Base-by-base conservation (phyloP, 495 filamentous ascomycete genomes). In the Talaromyces adpressus region DNA sequence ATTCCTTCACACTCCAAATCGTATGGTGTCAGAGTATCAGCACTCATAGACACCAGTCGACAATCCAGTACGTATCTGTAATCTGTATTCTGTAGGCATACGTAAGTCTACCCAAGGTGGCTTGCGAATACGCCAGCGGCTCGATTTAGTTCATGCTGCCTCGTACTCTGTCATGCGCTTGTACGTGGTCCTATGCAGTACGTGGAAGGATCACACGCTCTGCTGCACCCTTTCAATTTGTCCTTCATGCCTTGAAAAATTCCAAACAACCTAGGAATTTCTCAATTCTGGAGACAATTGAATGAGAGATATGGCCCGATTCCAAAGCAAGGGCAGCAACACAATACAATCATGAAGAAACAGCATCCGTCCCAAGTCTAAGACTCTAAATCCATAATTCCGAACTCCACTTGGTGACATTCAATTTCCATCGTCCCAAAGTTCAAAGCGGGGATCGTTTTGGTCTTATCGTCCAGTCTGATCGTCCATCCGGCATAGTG, bases 81-180 rank as follows among this genome's bases (percentile, higher is more conserved):
- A n/a, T n/a, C 29, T 30, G n/a, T 49, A 20, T 49, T 41, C n/a
- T 47, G 41, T 47, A 18, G 27, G 52, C 27, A 56, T 56, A 56
- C 52, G 52, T 29, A 56, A 56, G 51, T 27, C 51, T 53, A 27
- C 51, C 51, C 51, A 53, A 53, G 5, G 52, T 56, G 52, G 52
- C 52, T 49, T 49, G 45, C n/a, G 1, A 47, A 47, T 18, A 47
- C 16, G 41, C 41, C n/a, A 47, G 41, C 41, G 16, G n/a, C 16
- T 47, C 41, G 4, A 39, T 47, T 47, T 47, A 47, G 41, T 18
- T 47, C 41, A 47, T 18, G 41, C 41, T 47, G 2, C 41, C n/a
- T 47, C 39, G 39, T 41, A 41, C 39, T 45, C n/a, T 22, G 45
- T 49, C 45, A 49, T 49, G 45, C 45, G 45, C n/a, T 49, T 49